Conservation (phyloP, 768 basidiomycete genomes). For the Chalciporus pseudorubinellus region DNA sequence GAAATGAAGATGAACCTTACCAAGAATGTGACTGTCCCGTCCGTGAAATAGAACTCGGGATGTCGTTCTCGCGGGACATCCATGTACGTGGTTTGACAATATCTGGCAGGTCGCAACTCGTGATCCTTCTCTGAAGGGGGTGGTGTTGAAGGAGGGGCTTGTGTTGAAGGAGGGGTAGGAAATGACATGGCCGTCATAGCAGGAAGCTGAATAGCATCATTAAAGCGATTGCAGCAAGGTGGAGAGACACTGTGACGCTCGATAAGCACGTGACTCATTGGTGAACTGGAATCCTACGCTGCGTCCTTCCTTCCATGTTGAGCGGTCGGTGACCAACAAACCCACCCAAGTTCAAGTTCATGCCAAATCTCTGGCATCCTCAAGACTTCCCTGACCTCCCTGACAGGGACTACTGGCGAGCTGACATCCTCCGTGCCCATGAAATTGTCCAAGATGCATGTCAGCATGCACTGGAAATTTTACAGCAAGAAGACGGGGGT, state of each 20-base stretch:
- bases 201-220: not conserved
- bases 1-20: not conserved
- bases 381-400: slow-evolving; percentile 11
- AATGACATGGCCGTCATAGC: not conserved
- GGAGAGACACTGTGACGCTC: too few species aligned
- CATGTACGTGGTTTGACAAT: not conserved
- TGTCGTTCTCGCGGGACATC: not conserved
- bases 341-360: not conserved
- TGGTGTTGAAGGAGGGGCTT: not conserved
- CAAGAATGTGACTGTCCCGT: slow-evolving; percentile 1
- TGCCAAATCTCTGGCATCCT: not conserved
- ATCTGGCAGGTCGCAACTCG: not conserved
- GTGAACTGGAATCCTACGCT: not conserved
- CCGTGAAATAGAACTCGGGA: slow-evolving; percentile 5
- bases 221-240: too few species aligned
- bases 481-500: slow-evolving; percentile 10
- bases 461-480: not conserved
- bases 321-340: not conserved
- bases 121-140: not conserved
- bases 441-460: slow-evolving; percentile 7
- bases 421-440: slow-evolving; percentile 12
- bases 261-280: not conserved
- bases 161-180: too few species aligned
- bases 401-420: slow-evolving; percentile 1
- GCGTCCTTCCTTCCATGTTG: not conserved